These are phyloP conservation scores for Vickermania ingenoplastis DNA, from an alignment of 208 protist genomes.

Conservation along the genomic window DNA sequence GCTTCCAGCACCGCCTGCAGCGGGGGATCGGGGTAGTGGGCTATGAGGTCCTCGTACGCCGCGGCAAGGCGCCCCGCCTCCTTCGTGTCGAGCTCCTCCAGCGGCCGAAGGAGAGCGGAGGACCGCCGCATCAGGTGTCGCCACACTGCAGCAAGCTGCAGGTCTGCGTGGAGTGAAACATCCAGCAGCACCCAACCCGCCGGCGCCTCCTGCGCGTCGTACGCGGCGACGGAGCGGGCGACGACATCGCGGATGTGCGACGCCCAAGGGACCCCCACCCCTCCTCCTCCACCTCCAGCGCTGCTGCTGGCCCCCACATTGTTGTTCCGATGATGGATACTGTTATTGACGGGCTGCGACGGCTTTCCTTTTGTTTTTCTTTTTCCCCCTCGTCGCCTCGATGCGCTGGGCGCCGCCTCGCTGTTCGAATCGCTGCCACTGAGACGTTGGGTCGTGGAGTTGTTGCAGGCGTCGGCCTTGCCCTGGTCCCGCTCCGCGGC, in stretches of 20 bases:
- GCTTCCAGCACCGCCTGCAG: conserved; percentile 26
- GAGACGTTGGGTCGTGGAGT: no score
- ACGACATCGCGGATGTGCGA: background rate
- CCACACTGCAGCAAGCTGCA: conserved; percentile 20
- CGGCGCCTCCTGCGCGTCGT: background rate
- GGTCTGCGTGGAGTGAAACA: background rate
- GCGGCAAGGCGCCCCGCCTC: conserved; percentile 20
- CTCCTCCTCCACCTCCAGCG: no score
- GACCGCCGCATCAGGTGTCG: conserved; percentile 19
- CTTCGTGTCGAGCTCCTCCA: conserved; percentile 22
- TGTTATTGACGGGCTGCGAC: no score
- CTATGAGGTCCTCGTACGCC: conserved; percentile 40
- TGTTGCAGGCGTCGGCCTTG: no score
- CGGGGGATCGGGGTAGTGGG: conserved; percentile 10
- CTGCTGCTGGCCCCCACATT: no score
- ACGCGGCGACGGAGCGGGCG: background rate
- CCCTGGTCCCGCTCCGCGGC: no score
- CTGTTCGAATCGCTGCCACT: no score
- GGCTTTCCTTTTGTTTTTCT: no score
- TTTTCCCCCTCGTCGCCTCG: no score
- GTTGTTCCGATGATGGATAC: no score
- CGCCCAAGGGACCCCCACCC: no score
- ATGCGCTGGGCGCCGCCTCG: no score
- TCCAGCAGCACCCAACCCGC: background rate
- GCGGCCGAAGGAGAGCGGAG: conserved; percentile 22